Evolutionary conservation across 2,329 filamentous ascomycete genomes (phyloP), one percentile per base, ranked within the genome.

Genomic region (Hymenoscyphus fraxineus): DNA sequence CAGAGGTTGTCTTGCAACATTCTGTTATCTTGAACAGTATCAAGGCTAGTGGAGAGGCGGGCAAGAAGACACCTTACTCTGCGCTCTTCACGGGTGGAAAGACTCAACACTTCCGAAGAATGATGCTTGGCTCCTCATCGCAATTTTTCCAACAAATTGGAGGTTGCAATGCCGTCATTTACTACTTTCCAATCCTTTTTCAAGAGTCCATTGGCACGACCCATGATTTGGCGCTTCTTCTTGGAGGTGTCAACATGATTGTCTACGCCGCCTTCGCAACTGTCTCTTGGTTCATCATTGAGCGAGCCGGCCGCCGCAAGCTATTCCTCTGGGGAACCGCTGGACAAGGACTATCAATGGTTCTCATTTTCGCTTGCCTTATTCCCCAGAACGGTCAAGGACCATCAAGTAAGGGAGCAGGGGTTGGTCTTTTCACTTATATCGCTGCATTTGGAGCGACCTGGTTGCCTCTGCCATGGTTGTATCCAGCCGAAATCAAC

Each of bases 241-340:
- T 86, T 1, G 82, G 81, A 27, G 83, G 83, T 58, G 77, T 84
- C 51, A 84, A 84, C 75, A 83, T 83, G 82, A 78, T 83, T 40
- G 77, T 83, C n/a, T 83, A 83, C 72, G 75, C 80, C 22, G 80
- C 82, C 62, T 83, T 82, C 67, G 81, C 82, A 1, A 83, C 81
- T 0, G 76, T 77, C 0, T 82, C 83, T 54, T 80, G 84, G 84
- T 78, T 78, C 47, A 74, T 79, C 32, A 81, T 83, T 62, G 81
- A 83, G 75, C 83, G 86, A 1, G 83, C 88, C 5, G 88, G 88
- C 16, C 87, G 90, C 40, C 83, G 90, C 19, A 84, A 86, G 72
- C 82, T 93, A 67, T 92, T 93, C 86, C 77, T 93, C 16, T 84
- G 89, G 68, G 89, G 89, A 61, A 85, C 86, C 0, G 77, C 83